Conservation (phyloP, 495 filamentous ascomycete genomes). For the Wilcoxina mikolae region DNA sequence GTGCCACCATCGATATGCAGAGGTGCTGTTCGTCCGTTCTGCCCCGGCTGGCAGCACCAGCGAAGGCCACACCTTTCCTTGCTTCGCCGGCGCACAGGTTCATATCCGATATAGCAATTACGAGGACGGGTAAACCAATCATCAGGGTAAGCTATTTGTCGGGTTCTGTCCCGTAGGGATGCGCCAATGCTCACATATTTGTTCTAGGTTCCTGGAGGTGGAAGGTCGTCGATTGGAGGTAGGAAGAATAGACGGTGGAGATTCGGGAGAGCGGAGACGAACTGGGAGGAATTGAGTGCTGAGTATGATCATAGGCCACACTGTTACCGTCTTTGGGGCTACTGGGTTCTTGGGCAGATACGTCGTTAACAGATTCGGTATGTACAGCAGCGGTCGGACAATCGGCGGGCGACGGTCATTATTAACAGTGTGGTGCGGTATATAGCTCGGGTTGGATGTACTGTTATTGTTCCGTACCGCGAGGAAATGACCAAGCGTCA, state of each 20-base stretch:
- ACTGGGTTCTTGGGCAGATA: conserved; percentile 93
- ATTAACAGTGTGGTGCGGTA: conserved; percentile 27
- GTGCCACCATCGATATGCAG: conserved; percentile 19
- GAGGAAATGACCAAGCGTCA: conserved; percentile 98
- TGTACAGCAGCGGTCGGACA: conserved; percentile 16
- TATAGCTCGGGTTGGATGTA: conserved; percentile 77
- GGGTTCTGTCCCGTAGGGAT: no score
- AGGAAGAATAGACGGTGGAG: conserved; percentile 21
- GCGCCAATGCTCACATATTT: neutral
- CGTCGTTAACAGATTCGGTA: conserved; percentile 92
- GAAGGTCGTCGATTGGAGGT: conserved; percentile 77
- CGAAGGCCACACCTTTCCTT: neutral
- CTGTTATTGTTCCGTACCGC: conserved; percentile 79
- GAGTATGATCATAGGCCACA: conserved; percentile 50
- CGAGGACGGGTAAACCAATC: conserved; percentile 75
- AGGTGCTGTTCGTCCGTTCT: conserved; percentile 25
- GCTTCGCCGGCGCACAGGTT: conserved; percentile 32
- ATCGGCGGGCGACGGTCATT: conserved; percentile 6
- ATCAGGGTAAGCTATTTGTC: no score
- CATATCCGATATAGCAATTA: conserved; percentile 68
- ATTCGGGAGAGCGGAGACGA: neutral
- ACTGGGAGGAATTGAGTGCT: conserved; percentile 1
- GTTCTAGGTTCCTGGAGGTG: conserved; percentile 32
- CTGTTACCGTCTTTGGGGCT: conserved; percentile 93
- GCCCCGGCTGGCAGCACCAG: conserved; percentile 16